Evolutionary conservation across 2,329 filamentous ascomycete genomes (phyloP).

Genomic region (Trichoderma gracile): DNA sequence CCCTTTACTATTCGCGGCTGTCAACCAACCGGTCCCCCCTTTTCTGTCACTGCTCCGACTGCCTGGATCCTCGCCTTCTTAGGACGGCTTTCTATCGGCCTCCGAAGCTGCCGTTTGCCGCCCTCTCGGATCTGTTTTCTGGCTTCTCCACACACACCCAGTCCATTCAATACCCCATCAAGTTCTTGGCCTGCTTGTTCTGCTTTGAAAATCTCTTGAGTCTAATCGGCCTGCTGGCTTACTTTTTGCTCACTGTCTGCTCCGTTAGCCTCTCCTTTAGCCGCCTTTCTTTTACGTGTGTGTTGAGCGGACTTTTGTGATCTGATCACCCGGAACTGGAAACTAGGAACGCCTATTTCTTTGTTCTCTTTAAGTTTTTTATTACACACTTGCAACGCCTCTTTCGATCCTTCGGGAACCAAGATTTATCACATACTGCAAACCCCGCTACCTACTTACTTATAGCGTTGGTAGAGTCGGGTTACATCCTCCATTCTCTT

Average conservation of each 20-base stretch:
- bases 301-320: conserved; percentile 9
- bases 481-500: neutral
- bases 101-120: conserved; percentile 20
- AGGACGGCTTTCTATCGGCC: conserved; percentile 14
- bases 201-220: neutral
- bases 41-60: neutral
- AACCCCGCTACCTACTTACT: neutral
- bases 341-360: neutral
- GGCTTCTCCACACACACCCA: conserved; percentile 22
- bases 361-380: neutral
- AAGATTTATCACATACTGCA: too few relatives aligned
- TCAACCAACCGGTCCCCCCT: neutral
- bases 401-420: conserved; percentile 2
- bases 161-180: conserved; percentile 2
- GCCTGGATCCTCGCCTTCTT: neutral
- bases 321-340: neutral
- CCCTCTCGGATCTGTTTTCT: conserved; percentile 7
- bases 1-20: neutral
- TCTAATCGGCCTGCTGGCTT: neutral
- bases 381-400: neutral
- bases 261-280: conserved; percentile 16
- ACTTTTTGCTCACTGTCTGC: neutral
- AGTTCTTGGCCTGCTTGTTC: neutral
- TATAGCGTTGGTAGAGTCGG: neutral
- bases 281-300: conserved; percentile 1